These are phyloP conservation scores for Rosa hybrid DNA, from an alignment of 331 rosid genomes.

Conservation along the genomic window DNA sequence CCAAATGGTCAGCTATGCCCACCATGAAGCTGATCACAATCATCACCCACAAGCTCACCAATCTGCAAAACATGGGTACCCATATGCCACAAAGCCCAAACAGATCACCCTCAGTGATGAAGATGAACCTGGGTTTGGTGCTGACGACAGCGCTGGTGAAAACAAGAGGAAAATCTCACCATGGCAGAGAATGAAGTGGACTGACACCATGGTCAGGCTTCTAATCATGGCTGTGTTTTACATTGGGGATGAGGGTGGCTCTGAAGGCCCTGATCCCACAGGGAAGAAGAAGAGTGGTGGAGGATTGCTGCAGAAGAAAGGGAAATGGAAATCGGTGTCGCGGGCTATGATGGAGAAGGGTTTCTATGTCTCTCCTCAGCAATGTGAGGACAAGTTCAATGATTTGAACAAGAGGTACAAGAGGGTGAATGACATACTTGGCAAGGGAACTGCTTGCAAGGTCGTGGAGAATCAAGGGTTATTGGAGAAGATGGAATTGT, in stretches of 20 bases:
- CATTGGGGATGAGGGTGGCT: constrained; percentile 79
- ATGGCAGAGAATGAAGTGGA: constrained; percentile 99
- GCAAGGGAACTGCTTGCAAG: constrained; percentile 83
- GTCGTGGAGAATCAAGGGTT: constrained; percentile 83
- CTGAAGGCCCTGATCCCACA: constrained; percentile 47
- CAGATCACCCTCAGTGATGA: constrained; percentile 58
- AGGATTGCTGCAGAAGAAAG: constrained; percentile 83
- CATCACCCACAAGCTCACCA: constrained; percentile 40
- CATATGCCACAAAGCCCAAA: constrained; percentile 44
- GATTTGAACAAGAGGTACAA: constrained; percentile 93
- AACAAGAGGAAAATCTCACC: constrained; percentile 71
- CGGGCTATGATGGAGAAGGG: constrained; percentile 88
- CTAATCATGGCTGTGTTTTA: constrained; percentile 84
- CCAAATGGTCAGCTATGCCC: constrained; percentile 53
- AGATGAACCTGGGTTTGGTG: constrained; percentile 57
- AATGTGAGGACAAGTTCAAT: constrained; percentile 94
- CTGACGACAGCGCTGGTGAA: constrained; percentile 52
- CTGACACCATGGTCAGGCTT: constrained; percentile 81
- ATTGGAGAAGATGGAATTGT: constrained; percentile 76
- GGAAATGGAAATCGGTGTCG: constrained; percentile 95
- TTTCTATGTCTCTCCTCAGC: constrained; percentile 89
- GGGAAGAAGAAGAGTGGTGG: constrained; percentile 58
- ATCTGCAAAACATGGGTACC: constrained; percentile 49
- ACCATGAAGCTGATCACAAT: constrained; percentile 45
- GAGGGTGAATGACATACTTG: constrained; percentile 90